Evolutionary conservation across 306 rosid species (phyloP), one percentile per base, ranked within the genome.

Genomic region (Pterocarpus macrocarpus): DNA sequence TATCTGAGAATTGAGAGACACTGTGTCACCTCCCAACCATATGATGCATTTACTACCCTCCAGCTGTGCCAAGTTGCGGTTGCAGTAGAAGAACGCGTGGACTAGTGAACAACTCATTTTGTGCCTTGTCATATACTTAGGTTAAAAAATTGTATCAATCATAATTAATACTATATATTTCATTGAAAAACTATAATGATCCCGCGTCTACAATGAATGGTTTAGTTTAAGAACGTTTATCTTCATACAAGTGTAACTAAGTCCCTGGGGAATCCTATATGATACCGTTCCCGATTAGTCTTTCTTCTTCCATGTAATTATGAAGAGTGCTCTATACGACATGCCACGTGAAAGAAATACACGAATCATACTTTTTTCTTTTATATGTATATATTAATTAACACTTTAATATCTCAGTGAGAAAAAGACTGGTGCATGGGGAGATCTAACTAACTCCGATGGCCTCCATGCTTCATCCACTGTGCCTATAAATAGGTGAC

Each of bases 401-500:
- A 8, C 36, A 49, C 52, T 50, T 10, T 64, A 8, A 49, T 49
- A 39, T 77, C 73, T 33, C 73, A 52, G 32, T 58, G 4, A 69
- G 63, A 5, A 45, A 64, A 32, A 35, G 73, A 56, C 47, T 36
- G 15, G 71, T 78, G 59, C 5, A 14, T 3, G 82, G 84, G 47
- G 69, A 11, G 8, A 55, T 55, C 12, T 38, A 30, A 52, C 38
- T 44, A 55, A 79, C 35, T 56, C 28, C 11, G 44, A 44, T 75
- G 70, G 59, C 32, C 28, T 13, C 44, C 58, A 14, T 53, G 8
- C 58, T n/a, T 16, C 2, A 16, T 83, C 32, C 0, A 0, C 39
- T 30, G 5, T 1, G 2, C 57, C 56, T 79, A 84, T 79, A 73
- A 84, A 84, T 84, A 67, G 22, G 33, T 10, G 32, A 13, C 4